Evolutionary conservation across 2,329 filamentous ascomycete genomes (phyloP), one percentile per base, ranked within the genome.

Genomic region (Aureobasidium sp.): DNA sequence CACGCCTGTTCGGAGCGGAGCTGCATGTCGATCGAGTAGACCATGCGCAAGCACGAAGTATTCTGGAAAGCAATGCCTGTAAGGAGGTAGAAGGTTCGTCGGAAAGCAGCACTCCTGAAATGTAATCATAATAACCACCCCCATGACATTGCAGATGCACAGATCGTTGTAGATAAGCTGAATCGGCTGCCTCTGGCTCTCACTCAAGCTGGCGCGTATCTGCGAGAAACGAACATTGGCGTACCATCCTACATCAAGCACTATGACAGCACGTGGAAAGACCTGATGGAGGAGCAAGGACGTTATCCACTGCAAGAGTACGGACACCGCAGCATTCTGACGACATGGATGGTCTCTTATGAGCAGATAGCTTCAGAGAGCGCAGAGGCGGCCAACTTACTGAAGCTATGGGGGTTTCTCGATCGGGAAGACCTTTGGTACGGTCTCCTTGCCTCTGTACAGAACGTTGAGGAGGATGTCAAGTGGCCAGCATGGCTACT

Each of bases 321-420:
- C 33, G 25, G 7, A 8, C 10, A 49, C 15, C 2, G 46, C 13
- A 49, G 46, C 55, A 61, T 72, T 31, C 66, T 68, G 60, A 70
- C 67, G 19, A 71, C 69, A 15, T 73, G 67, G 69, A 64, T 64
- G 15, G 67, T 72, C 25, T 70, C 67, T 4, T 70, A 70, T 61
- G 60, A 71, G 25, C 65, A 67, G 13, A 65, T 71, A 11, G 55
- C 42, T 53, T 31, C 29, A 5, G 10, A 31, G 10, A 31, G 29
- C 10, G 29, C 6, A 31, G 29, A 10, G 10, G 29, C 29, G 29
- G 29, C 29, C 29, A 31, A 31, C 29, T 31, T 31, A 31, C 29
- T 31, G 29, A 31, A 31, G 29, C 29, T 31, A 31, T 31, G 29
- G 29, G 29, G 29, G 10, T 31, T 31, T 31, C 29, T 31, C 29